Evolutionary conservation across 306 rosid genomes (phyloP).

Genomic region (Ammopiptanthus mongolicus): DNA sequence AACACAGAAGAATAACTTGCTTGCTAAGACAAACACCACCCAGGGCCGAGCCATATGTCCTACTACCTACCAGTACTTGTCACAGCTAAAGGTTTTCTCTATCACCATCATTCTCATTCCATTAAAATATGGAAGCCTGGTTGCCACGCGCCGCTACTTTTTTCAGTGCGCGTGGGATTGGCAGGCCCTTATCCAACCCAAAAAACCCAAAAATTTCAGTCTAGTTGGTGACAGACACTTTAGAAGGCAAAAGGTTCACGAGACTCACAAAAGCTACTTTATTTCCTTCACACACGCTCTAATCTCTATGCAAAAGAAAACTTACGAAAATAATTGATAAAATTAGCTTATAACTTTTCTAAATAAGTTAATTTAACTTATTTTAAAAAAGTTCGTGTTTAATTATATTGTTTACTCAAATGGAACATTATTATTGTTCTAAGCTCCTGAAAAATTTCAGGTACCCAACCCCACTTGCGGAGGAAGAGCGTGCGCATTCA

Average conservation of each 20-base stretch:
- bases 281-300: not conserved
- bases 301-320: too few species aligned
- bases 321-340: too few species aligned
- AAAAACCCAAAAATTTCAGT: not conserved
- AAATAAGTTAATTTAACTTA: too few species aligned
- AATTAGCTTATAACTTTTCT: too few species aligned
- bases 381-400: too few species aligned
- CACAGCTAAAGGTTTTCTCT: not conserved
- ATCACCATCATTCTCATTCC: not conserved
- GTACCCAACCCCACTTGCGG: constrained; percentile 79
- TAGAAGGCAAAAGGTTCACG: constrained; percentile 29
- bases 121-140: not conserved
- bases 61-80: not conserved
- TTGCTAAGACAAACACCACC: not conserved
- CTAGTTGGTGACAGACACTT: not conserved
- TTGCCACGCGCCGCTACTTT: not conserved
- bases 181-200: not conserved
- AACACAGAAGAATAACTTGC: not conserved
- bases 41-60: not conserved
- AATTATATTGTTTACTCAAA: too few species aligned
- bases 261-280: not conserved
- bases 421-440: too few species aligned
- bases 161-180: not conserved
- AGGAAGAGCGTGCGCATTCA: constrained; percentile 66
- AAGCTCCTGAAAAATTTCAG: constrained; percentile 44